Conservation (phyloP, 2,329 filamentous ascomycete species). For the Penicillium sp. region DNA sequence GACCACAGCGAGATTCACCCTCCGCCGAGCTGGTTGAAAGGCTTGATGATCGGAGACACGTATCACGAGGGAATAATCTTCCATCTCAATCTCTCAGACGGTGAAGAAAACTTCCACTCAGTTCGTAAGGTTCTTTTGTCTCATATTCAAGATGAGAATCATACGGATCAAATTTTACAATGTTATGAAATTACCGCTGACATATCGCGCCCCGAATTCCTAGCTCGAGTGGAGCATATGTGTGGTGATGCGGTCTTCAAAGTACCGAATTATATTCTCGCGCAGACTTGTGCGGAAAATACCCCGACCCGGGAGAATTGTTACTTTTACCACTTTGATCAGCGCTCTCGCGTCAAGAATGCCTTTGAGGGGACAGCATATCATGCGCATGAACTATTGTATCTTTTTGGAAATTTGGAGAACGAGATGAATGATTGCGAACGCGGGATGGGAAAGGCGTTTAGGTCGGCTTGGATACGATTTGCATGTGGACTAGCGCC, state of each 20-base stretch:
- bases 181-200: constrained; percentile 22
- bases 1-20: constrained; percentile 17
- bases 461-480: constrained; percentile 28
- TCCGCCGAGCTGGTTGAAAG: constrained; percentile 27
- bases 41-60: constrained; percentile 30
- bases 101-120: constrained; percentile 19
- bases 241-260: constrained; percentile 32
- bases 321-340: constrained; percentile 32
- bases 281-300: constrained; percentile 5
- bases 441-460: constrained; percentile 20
- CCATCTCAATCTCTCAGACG: constrained; percentile 27
- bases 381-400: constrained; percentile 33
- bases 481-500: constrained; percentile 26
- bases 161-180: constrained; percentile 23
- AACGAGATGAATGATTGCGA: constrained; percentile 25
- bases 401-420: constrained; percentile 29
- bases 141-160: constrained; percentile 13
- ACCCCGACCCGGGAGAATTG: neutral
- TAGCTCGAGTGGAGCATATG: constrained; percentile 29
- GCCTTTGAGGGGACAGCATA: constrained; percentile 30
- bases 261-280: constrained; percentile 27
- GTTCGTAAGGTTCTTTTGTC: constrained; percentile 16
- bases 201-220: constrained; percentile 13
- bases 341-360: constrained; percentile 29
- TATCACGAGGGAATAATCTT: constrained; percentile 35